A percentile compares a stretch with the other conserved stretches of the same genome.
These are phyloP conservation scores for Coniochaeta hoffmannii DNA, from an alignment of 2,329 filamentous ascomycete genomes.

Conservation along the genomic window DNA sequence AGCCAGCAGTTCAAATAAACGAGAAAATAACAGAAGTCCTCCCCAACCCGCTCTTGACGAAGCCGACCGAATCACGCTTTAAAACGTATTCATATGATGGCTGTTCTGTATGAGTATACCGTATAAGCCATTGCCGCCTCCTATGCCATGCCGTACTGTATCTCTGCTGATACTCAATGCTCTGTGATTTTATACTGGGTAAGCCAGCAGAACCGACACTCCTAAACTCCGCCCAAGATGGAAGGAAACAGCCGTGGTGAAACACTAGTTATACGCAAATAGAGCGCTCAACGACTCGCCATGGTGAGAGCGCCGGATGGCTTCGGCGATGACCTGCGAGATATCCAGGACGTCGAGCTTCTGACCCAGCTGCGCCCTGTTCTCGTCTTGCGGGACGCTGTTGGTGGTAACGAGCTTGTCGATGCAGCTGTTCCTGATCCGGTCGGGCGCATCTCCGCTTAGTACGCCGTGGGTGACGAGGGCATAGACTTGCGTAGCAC, in stretches of 20 bases:
- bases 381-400: constrained; percentile 80
- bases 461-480: constrained; percentile 91
- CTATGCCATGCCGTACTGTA: background rate
- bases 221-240: background rate
- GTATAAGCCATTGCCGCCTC: background rate
- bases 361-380: constrained; percentile 59
- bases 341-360: constrained; percentile 93
- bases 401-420: constrained; percentile 95
- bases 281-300: constrained; percentile 94
- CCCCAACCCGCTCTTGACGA: no score
- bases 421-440: constrained; percentile 85
- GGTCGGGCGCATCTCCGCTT: constrained; percentile 86
- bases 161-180: background rate
- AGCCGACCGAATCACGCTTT: no score
- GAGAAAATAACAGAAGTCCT: no score
- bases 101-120: background rate
- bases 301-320: constrained; percentile 91
- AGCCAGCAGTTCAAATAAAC: no score
- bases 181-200: background rate
- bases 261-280: constrained; percentile 68
- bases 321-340: constrained; percentile 85
- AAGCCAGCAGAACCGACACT: background rate
- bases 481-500: constrained; percentile 80
- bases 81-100: no score
- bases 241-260: background rate